Conservation (phyloP, 768 basidiomycete species). For the Mycena haematopus region DNA sequence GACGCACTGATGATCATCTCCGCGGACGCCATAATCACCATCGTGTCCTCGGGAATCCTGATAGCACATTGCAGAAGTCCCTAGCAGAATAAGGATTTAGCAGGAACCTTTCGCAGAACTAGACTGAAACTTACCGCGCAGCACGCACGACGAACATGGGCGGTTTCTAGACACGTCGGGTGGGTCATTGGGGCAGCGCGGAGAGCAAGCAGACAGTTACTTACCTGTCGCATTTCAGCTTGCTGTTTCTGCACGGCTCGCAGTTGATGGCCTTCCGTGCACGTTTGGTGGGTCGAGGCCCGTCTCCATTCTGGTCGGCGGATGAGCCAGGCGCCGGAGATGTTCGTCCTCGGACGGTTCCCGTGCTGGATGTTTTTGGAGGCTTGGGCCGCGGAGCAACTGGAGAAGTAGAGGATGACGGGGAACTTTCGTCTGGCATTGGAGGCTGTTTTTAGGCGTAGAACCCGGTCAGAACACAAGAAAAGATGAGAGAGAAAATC, state of each 20-base stretch:
- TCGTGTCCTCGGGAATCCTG: slow-evolving; percentile 76
- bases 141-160: slow-evolving; percentile 88
- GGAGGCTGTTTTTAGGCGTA: slow-evolving; percentile 39
- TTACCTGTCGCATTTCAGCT: slow-evolving; percentile 88
- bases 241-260: slow-evolving; percentile 86
- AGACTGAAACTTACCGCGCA: slow-evolving; percentile 63
- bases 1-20: slow-evolving; percentile 67
- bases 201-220: slow-evolving; percentile 34
- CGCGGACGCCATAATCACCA: slow-evolving; percentile 56
- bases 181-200: slow-evolving; percentile 3
- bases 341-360: slow-evolving; percentile 56
- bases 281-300: slow-evolving; percentile 77
- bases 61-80: slow-evolving; percentile 83
- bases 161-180: slow-evolving; percentile 61
- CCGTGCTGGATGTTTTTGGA: slow-evolving; percentile 44
- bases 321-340: slow-evolving; percentile 51
- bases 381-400: slow-evolving; percentile 49
- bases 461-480: slow-evolving; percentile 7
- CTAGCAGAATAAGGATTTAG: slow-evolving; percentile 44
- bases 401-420: slow-evolving; percentile 44
- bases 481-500: slow-evolving; percentile 13
- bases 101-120: slow-evolving; percentile 15
- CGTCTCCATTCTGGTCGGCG: slow-evolving; percentile 54
- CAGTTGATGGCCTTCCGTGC: slow-evolving; percentile 90
- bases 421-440: slow-evolving; percentile 47